A percentile compares a stretch with the other conserved stretches of the same genome.
phyloP scores from a whole-genome alignment of 2,329 filamentous ascomycete species.

The Monosporascus ibericus region DNA sequence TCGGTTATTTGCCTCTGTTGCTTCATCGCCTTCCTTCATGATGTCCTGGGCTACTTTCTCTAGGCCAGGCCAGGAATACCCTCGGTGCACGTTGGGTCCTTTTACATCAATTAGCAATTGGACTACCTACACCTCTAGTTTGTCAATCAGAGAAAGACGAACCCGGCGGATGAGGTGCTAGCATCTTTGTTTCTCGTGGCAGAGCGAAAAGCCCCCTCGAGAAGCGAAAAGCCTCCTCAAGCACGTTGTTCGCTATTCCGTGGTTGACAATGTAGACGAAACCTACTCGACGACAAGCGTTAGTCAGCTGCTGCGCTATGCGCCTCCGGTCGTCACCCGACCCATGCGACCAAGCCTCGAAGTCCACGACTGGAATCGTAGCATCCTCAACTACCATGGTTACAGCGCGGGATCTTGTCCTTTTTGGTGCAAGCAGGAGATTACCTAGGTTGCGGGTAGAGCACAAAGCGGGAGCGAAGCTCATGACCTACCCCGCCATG shows the following conservation, averaged over 20 bases:
- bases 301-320: slow-evolving; percentile 20
- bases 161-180: slow-evolving; percentile 29
- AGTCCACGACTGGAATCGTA: slow-evolving; percentile 21
- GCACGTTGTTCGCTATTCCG: slow-evolving; percentile 25
- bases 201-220: slow-evolving; percentile 26
- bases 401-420: not conserved
- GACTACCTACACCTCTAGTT: not conserved
- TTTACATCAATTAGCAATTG: slow-evolving; percentile 2
- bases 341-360: slow-evolving; percentile 15
- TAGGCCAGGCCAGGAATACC: slow-evolving; percentile 49
- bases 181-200: slow-evolving; percentile 27
- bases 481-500: no score
- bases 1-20: slow-evolving; percentile 33
- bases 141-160: not conserved
- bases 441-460: not conserved
- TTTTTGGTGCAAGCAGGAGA: not conserved
- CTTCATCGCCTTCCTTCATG: slow-evolving; percentile 32
- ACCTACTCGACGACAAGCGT: slow-evolving; percentile 26
- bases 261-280: slow-evolving; percentile 26
- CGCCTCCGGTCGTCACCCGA: slow-evolving; percentile 14
- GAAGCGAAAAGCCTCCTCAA: slow-evolving; percentile 33
- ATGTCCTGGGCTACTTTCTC: slow-evolving; percentile 47
- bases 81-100: slow-evolving; percentile 43
- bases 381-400: slow-evolving; percentile 5
- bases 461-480: no score